A percentile compares a stretch with the other conserved stretches of the same genome.
phyloP scores from a whole-genome alignment of 148 eudicot genomes.

The Fagopyrum homotropicum region DNA sequence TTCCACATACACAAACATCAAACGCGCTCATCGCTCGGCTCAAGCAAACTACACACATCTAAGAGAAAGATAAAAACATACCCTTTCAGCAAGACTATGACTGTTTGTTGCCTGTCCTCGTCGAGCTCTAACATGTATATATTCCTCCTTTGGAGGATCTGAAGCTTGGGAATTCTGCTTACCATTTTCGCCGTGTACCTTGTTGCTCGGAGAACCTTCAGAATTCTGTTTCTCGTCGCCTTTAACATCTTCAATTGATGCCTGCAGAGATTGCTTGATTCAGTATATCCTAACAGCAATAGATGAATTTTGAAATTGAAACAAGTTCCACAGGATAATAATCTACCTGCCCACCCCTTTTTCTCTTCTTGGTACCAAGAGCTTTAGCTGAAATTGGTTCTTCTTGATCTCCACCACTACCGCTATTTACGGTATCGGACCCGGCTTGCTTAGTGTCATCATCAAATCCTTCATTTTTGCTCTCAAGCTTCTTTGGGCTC shows the following conservation, averaged over 20 bases:
- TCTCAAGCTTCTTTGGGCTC: conserved; percentile 30
- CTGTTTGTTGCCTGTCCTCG: conserved; percentile 99
- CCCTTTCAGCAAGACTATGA: conserved; percentile 98
- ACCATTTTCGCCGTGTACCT: conserved; percentile 47
- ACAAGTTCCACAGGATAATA: too few species aligned
- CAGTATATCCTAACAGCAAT: conserved; percentile 37
- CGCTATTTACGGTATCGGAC: conserved; percentile 46
- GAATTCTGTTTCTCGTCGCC: conserved; percentile 9
- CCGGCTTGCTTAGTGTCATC: conserved; percentile 39
- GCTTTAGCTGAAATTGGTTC: conserved; percentile 40
- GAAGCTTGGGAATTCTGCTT: conserved; percentile 68
- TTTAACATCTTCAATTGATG: conserved; percentile 34
- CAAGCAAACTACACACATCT: not conserved
- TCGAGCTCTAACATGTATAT: conserved; percentile 88
- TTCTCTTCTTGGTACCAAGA: conserved; percentile 60
- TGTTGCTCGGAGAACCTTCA: conserved; percentile 20
- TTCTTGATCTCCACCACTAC: conserved; percentile 45
- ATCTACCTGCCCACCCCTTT: conserved; percentile 62
- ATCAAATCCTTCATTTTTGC: conserved; percentile 27
- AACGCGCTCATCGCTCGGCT: not conserved
- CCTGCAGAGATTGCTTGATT: conserved; percentile 40
- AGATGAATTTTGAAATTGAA: not conserved
- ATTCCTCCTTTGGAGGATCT: conserved; percentile 72
- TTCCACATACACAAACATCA: conserved; percentile 17
- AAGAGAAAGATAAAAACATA: conserved; percentile 20